Base-by-base conservation (phyloP, 345 rosid genomes). In the Draba incana region DNA sequence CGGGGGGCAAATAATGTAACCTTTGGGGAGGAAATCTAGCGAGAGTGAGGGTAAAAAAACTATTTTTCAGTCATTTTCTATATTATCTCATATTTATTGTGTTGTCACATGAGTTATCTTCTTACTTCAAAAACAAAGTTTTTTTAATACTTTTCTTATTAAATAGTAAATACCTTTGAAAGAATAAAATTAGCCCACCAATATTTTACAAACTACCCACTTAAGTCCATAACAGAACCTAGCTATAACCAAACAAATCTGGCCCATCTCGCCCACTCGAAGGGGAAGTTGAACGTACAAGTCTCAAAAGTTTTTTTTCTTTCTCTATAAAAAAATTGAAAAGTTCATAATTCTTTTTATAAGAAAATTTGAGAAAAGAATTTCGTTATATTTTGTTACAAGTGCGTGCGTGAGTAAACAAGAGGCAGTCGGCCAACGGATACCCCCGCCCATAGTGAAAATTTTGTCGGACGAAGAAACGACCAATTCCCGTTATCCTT, bases 381-480 rank as follows among this genome's bases (percentile, higher is more conserved):
- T 20, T 20, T 20, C 20, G 20, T 20, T 20, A 0, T 20, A 20
- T 20, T 20, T 20, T 20, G 20, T 20, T 20, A 20, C 20, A 20
- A 20, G 20, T 20, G 20, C 20, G 20, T 20, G 20, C 20, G 20
- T 20, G 20, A 20, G 20, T 20, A 20, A 20, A 28, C 30, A 28
- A 28, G 30, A 28, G 30, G 67, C 11, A 27, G 39, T 46, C 47
- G 28, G 58, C 58, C 42, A 50, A 69, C 23, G 25, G 66, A 59
- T 49, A 58, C 27, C 28, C 38, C 35, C 53, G 61, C 62, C 75
- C 75, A 70, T 14, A 51, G 68, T 49, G 43, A 70, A 15, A 41
- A 0, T 31, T 43, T 44, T 52, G 55, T 51, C 62, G 23, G 55
- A 31, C n/a, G 54, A 33, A 13, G 24, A 52, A 43, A 44, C 54